These are phyloP conservation scores for Biancaea sappan DNA, from an alignment of 306 rosid species.

Conservation along the genomic window DNA sequence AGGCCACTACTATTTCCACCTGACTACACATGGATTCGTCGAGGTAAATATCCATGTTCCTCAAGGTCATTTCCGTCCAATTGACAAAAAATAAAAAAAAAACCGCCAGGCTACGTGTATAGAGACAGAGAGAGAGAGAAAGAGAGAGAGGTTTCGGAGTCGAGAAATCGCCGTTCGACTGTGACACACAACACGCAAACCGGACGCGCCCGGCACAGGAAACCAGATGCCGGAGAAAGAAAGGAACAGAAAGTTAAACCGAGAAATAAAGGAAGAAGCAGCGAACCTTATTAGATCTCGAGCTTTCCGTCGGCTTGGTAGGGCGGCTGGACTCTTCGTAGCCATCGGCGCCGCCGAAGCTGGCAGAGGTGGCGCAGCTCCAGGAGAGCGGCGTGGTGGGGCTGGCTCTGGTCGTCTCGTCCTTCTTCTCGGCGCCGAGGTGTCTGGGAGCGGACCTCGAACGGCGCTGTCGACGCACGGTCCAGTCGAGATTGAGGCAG, in stretches of 20 bases:
- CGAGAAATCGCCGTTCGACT: conserved; percentile 4
- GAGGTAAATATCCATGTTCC: conserved; percentile 12
- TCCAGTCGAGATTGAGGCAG: conserved; percentile 57
- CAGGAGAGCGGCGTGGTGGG: conserved; percentile 93
- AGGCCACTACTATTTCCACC: conserved; percentile 13
- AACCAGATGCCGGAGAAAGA: background rate
- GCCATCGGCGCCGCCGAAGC: conserved; percentile 59
- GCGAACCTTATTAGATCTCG: conserved; percentile 88
- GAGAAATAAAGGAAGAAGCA: background rate
- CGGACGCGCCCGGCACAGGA: conserved; percentile 17
- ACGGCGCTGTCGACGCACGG: conserved; percentile 82
- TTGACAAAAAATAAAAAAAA: background rate
- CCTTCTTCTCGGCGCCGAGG: conserved; percentile 25
- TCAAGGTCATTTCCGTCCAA: conserved; percentile 53
- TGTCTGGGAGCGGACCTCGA: conserved; percentile 48
- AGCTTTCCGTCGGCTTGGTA: conserved; percentile 29
- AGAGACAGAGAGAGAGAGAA: background rate
- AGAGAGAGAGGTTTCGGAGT: background rate
- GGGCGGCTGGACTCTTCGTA: conserved; percentile 61
- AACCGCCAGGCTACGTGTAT: conserved; percentile 30
- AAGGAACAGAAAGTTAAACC: background rate
- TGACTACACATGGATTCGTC: background rate
- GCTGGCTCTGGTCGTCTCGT: conserved; percentile 56
- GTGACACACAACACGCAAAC: background rate
- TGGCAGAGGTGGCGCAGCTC: conserved; percentile 72